phyloP scores from a whole-genome alignment of 805 yeast genomes.

The Myxozyma neotropica region DNA sequence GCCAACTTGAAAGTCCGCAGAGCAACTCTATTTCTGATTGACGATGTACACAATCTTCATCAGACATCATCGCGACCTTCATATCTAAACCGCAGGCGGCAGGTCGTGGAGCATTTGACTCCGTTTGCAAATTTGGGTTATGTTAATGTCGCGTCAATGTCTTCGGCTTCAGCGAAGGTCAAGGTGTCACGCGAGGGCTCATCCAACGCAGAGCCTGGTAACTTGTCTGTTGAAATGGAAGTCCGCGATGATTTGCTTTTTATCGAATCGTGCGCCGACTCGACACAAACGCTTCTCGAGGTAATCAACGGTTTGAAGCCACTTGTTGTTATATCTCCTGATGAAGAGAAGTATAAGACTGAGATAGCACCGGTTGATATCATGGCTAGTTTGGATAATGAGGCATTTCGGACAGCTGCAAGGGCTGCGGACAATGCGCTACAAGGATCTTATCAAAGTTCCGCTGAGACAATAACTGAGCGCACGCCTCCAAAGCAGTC shows the following conservation, averaged over 20 bases:
- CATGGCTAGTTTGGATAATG: constrained; percentile 48
- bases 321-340: constrained; percentile 58
- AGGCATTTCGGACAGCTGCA: constrained; percentile 38
- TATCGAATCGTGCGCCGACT: constrained; percentile 70
- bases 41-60: constrained; percentile 54
- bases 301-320: constrained; percentile 70
- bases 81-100: background rate
- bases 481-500: background rate
- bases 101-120: constrained; percentile 41
- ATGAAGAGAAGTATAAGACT: constrained; percentile 59
- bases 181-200: constrained; percentile 30
- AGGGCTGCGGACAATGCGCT: background rate
- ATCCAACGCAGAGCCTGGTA: background rate
- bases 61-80: constrained; percentile 35
- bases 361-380: constrained; percentile 45
- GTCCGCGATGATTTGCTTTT: constrained; percentile 39
- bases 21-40: constrained; percentile 60
- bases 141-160: constrained; percentile 52
- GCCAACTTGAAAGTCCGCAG: constrained; percentile 54
- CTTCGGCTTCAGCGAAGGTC: constrained; percentile 27
- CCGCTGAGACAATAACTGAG: background rate
- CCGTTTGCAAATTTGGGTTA: constrained; percentile 54
- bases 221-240: constrained; percentile 27
- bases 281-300: constrained; percentile 71
- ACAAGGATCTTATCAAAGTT: background rate